phyloP scores from a whole-genome alignment of 2,329 filamentous ascomycete species.

The Aspergillus sp. region DNA sequence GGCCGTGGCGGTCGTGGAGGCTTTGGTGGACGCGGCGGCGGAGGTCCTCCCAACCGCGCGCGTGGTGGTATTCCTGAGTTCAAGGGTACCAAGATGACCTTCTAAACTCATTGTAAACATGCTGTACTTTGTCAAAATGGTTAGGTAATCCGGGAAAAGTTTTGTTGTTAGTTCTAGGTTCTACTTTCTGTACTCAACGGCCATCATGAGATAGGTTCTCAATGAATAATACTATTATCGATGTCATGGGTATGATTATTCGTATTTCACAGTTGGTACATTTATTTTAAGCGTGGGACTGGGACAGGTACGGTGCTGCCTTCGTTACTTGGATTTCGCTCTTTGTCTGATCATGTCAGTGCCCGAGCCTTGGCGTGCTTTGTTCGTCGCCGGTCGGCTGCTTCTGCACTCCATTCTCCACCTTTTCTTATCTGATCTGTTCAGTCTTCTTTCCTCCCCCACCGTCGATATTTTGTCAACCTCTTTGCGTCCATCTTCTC shows the following conservation, averaged over 20 bases:
- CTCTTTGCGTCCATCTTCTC: slow-evolving; percentile 1
- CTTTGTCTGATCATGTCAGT: not conserved
- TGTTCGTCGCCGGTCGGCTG: not conserved
- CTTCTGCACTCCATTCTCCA: not conserved
- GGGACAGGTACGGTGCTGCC: too few relatives aligned
- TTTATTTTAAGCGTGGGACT: too few relatives aligned
- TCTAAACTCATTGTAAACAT: slow-evolving; percentile 41
- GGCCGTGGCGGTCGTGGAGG: slow-evolving; percentile 51
- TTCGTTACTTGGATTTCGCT: not conserved
- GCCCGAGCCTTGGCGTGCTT: not conserved
- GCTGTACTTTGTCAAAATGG: not conserved
- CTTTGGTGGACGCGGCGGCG: slow-evolving; percentile 51
- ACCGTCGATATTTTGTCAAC: slow-evolving; percentile 1
- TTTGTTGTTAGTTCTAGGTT: not conserved
- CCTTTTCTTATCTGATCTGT: slow-evolving; percentile 6
- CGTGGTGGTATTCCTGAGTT: slow-evolving; percentile 63
- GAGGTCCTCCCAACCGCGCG: slow-evolving; percentile 50
- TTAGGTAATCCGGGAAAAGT: slow-evolving; percentile 4
- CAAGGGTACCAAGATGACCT: slow-evolving; percentile 78
- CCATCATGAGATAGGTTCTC: slow-evolving; percentile 4
- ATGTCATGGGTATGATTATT: not conserved
- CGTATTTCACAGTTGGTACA: not conserved
- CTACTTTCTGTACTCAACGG: not conserved
- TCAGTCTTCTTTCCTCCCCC: not conserved
- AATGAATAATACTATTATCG: slow-evolving; percentile 3